phyloP scores from a whole-genome alignment of 2,329 filamentous ascomycete genomes.

The Rosellinia necatrix region DNA sequence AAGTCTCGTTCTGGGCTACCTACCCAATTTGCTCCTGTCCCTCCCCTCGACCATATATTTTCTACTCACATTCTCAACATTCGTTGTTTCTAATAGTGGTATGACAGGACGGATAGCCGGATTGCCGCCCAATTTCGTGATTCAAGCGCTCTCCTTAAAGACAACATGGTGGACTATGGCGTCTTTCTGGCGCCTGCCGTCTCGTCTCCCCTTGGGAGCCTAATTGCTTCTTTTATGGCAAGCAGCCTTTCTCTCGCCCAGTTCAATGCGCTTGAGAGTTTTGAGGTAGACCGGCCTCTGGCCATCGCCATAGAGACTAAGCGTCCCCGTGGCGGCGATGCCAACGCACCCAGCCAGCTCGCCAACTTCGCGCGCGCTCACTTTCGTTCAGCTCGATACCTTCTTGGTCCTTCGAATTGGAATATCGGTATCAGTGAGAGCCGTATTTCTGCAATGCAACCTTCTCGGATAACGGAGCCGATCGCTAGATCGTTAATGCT shows the following conservation, averaged over 20 bases:
- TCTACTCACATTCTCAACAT: too few relatives aligned
- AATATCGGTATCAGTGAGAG: not conserved
- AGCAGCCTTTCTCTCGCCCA: not conserved
- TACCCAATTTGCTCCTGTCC: too few relatives aligned
- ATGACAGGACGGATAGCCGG: too few relatives aligned
- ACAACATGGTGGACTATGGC: too few relatives aligned
- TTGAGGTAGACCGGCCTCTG: slow-evolving; percentile 11
- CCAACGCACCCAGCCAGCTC: slow-evolving; percentile 11
- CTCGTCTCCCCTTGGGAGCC: not conserved
- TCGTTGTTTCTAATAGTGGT: too few relatives aligned
- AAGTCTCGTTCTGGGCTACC: too few relatives aligned
- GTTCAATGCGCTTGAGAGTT: slow-evolving; percentile 8
- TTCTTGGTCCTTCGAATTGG: not conserved
- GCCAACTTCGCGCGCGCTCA: slow-evolving; percentile 9
- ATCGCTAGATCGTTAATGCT: not conserved
- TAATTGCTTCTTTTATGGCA: not conserved
- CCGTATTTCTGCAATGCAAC: not conserved
- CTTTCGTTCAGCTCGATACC: slow-evolving; percentile 3
- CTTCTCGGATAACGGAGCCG: not conserved
- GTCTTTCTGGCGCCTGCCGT: slow-evolving; percentile 5
- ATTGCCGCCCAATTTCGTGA: too few relatives aligned
- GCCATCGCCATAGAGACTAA: slow-evolving; percentile 12
- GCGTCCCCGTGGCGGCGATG: slow-evolving; percentile 3
- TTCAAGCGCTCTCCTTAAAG: too few relatives aligned
- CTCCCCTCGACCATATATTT: too few relatives aligned